Percentiles rank a stretch among this genome's conserved stretches.
These are phyloP conservation scores for Sophora flavescens DNA, from an alignment of 306 rosid species.

Conservation along the genomic window DNA sequence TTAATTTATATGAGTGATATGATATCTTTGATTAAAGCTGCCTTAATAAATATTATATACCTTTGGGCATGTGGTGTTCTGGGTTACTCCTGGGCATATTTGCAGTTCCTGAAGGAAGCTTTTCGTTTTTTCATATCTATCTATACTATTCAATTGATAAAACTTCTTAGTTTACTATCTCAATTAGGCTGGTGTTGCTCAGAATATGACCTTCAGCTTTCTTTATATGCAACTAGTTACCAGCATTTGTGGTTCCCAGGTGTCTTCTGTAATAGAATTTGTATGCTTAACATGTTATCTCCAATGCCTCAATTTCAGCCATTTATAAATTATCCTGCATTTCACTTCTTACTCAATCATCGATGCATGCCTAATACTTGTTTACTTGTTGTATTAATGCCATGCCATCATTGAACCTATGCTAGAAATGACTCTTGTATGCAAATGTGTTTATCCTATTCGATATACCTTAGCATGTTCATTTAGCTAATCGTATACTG, in stretches of 20 bases:
- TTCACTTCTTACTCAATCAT: background rate
- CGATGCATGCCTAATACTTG: background rate
- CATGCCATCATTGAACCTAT: background rate
- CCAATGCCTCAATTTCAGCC: background rate
- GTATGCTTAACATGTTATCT: background rate
- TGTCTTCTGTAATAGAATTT: background rate
- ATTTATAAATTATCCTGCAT: background rate
- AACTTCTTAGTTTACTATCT: background rate
- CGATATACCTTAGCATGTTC: background rate
- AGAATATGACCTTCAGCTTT: background rate
- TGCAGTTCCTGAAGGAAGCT: background rate
- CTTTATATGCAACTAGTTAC: background rate
- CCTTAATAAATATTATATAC: background rate
- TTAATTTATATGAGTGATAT: too few species aligned
- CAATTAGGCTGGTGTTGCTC: background rate
- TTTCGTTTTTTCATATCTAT: background rate
- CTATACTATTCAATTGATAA: background rate
- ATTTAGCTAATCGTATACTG: conserved; percentile 12
- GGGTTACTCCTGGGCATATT: background rate
- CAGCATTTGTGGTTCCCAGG: background rate
- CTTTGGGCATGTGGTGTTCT: background rate
- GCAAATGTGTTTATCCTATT: background rate
- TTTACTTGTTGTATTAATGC: background rate
- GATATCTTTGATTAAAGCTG: background rate
- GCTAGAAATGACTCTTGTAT: background rate